Conservation (phyloP, 305 asterid species). For the Monarda citriodora region DNA sequence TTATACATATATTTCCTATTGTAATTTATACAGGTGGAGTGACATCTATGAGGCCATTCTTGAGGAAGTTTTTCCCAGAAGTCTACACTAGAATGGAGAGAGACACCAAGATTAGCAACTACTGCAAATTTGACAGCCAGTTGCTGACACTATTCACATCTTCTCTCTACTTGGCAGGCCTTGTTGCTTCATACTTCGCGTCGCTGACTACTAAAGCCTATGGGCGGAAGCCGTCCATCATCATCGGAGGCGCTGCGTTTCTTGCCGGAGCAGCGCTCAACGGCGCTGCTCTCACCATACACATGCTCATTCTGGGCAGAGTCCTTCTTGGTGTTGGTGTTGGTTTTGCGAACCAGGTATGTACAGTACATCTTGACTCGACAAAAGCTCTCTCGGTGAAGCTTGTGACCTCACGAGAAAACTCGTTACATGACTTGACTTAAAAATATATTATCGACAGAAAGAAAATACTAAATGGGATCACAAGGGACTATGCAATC, state of each 20-base stretch:
- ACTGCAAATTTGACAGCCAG: conserved; percentile 89
- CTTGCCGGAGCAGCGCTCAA: conserved; percentile 75
- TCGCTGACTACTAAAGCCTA: conserved; percentile 49
- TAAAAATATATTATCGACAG: too few relatives aligned
- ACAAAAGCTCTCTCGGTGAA: too few relatives aligned
- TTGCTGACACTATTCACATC: conserved; percentile 77
- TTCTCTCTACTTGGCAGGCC: conserved; percentile 76
- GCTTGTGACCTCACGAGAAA: too few relatives aligned
- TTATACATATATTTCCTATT: too few relatives aligned
- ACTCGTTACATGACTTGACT: too few relatives aligned
- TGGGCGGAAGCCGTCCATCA: conserved; percentile 69
- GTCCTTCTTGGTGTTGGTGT: conserved; percentile 74
- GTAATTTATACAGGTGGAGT: conserved; percentile 59
- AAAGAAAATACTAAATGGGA: too few relatives aligned
- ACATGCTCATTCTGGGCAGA: conserved; percentile 79
- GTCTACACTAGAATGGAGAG: conserved; percentile 60
- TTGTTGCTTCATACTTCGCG: conserved; percentile 65
- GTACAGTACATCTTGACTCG: too few relatives aligned
- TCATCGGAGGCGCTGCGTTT: conserved; percentile 69
- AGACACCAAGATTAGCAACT: conserved; percentile 59
- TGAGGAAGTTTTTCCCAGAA: conserved; percentile 57
- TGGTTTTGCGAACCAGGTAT: conserved; percentile 80
- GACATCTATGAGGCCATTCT: conserved; percentile 79
- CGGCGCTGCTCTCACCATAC: conserved; percentile 61
- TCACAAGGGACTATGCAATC: too few relatives aligned